phyloP scores from a whole-genome alignment of 768 basidiomycete species.

The Mycena chlorophos region DNA sequence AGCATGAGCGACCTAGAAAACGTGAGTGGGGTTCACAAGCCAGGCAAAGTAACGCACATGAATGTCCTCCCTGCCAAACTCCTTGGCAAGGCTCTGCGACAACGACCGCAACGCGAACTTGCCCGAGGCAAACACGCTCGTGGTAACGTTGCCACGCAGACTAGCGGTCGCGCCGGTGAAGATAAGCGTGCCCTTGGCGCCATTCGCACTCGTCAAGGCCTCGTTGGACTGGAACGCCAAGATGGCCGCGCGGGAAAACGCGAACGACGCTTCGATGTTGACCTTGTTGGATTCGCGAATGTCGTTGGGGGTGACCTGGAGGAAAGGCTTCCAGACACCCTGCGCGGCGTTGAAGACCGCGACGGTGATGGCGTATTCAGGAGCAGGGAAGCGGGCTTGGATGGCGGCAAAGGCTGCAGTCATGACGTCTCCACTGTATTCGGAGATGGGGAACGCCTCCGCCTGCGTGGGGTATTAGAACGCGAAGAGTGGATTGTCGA shows the following conservation, averaged over 20 bases:
- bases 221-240: constrained; percentile 60
- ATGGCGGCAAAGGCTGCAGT: constrained; percentile 49
- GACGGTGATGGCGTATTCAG: constrained; percentile 53
- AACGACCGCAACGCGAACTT: constrained; percentile 65
- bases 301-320: constrained; percentile 61
- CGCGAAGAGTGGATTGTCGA: not conserved
- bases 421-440: constrained; percentile 53
- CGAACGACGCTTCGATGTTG: constrained; percentile 59
- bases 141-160: constrained; percentile 58
- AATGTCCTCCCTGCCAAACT: constrained; percentile 73
- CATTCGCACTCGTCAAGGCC: constrained; percentile 40
- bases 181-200: constrained; percentile 62
- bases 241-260: constrained; percentile 63
- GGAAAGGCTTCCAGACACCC: constrained; percentile 65
- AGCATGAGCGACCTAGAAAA: constrained; percentile 56
- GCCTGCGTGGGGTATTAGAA: constrained; percentile 41
- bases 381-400: constrained; percentile 45
- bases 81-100: constrained; percentile 71
- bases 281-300: constrained; percentile 49
- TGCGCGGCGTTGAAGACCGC: constrained; percentile 66
- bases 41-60: too few relatives aligned
- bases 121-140: constrained; percentile 62
- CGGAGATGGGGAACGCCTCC: constrained; percentile 51
- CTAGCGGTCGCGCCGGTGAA: constrained; percentile 77
- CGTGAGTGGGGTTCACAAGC: not conserved